A percentile compares a stretch with the other conserved stretches of the same genome.
These are phyloP conservation scores for Cercospora beticola DNA, from an alignment of 2,329 filamentous ascomycete species.

Conservation along the genomic window DNA sequence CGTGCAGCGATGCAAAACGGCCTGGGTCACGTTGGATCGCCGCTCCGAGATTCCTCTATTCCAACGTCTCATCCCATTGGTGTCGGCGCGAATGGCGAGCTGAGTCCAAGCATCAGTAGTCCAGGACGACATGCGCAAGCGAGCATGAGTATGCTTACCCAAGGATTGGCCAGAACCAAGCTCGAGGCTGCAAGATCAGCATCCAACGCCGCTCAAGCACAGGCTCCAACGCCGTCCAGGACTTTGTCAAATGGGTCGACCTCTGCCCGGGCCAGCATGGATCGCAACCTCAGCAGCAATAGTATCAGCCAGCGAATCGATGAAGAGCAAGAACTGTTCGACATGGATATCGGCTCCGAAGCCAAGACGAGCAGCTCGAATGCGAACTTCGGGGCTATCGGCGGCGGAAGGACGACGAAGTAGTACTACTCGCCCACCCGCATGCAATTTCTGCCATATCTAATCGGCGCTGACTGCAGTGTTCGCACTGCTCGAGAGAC, in stretches of 20 bases:
- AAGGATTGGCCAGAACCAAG: conserved; percentile 46
- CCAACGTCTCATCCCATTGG: conserved; percentile 25
- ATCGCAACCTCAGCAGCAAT: conserved; percentile 26
- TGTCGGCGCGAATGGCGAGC: conserved; percentile 27
- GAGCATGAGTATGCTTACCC: conserved; percentile 62
- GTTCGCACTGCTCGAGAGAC: background rate
- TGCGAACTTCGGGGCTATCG: conserved; percentile 24
- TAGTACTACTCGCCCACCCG: conserved; percentile 10
- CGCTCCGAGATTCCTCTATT: conserved; percentile 56
- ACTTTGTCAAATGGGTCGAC: conserved; percentile 25
- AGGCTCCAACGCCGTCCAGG: conserved; percentile 13
- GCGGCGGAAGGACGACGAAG: conserved; percentile 22
- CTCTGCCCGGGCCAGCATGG: conserved; percentile 25
- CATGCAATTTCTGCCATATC: background rate
- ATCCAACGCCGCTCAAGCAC: conserved; percentile 7
- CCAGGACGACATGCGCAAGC: conserved; percentile 56
- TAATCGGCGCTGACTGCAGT: background rate
- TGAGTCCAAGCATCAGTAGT: conserved; percentile 51
- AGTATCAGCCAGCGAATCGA: conserved; percentile 29
- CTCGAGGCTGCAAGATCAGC: conserved; percentile 37
- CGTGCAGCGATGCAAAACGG: conserved; percentile 36
- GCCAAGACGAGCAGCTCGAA: conserved; percentile 13
- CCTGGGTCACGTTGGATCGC: conserved; percentile 63
- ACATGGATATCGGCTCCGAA: conserved; percentile 27
- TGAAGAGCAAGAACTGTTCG: conserved; percentile 29